Base-by-base conservation (phyloP, 2,329 filamentous ascomycete genomes). In the Alternaria sp. region DNA sequence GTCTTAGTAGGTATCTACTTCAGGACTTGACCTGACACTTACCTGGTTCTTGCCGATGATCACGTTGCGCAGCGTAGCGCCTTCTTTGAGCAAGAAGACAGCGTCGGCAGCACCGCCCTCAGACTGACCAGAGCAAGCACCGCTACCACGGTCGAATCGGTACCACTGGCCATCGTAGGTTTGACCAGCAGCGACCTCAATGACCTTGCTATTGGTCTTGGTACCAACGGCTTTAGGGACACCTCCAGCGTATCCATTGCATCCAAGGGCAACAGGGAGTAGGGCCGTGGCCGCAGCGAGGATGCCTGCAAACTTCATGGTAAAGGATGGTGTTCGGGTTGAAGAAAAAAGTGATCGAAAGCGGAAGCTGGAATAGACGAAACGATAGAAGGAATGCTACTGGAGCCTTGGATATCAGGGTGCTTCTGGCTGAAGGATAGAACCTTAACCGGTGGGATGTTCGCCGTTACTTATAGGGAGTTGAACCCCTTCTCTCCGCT, bases 51-150 rank as follows among this genome's bases (percentile, higher is more conserved):
- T 78, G 17, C 85, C 84, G 56, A 86, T 86, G 73, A 86, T 86
- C 68, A 84, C 84, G 66, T 86, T 86, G 61, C 80, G 81, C 40
- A 87, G 77, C 13, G 82, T 83, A 15, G 82, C 85, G 21, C 85
- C 85, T 21, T 79, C 74, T 65, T 82, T 78, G 43, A 86, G 79
- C 59, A 85, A 79, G 78, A 86, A 86, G 68, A 86, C 59, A 13
- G 59, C 59, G 17, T 61, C 59, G 8, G 59, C 25, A 46, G 53
- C 32, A 61, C 71, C 68, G 13, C 72, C 73, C 55, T 74, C 71
- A 7, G 59, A 26, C 43, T 71, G 62, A n/a, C 61, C 66, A 45
- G 46, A 61, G 67, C 73, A 75, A 45, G 73, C 72, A 55, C 72
- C 71, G 43, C 61, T 69, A 19, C 72, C 69, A 32, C 73, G 72